A percentile compares a stretch with the other conserved stretches of the same genome.
These are phyloP conservation scores for Podospora fimiseda DNA, from an alignment of 495 filamentous ascomycete species.

Conservation along the genomic window DNA sequence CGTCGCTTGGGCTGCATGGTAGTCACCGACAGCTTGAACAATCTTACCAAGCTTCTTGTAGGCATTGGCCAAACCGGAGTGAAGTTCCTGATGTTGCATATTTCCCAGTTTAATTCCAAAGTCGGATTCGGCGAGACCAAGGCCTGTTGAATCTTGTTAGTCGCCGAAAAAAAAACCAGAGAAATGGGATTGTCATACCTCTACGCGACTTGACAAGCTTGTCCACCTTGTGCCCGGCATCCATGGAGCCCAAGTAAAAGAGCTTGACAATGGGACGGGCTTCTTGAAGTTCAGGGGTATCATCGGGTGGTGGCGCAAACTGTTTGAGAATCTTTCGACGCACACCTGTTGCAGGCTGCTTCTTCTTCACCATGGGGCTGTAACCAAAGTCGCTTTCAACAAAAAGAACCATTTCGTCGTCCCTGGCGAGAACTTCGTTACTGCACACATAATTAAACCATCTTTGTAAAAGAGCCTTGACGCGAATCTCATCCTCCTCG, in stretches of 20 bases:
- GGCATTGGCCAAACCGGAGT: constrained; percentile 77
- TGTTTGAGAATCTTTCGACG: constrained; percentile 94
- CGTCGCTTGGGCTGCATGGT: constrained; percentile 94
- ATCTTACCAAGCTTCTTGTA: constrained; percentile 93
- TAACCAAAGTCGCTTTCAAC: constrained; percentile 98
- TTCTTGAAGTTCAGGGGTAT: constrained; percentile 88
- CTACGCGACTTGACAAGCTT: constrained; percentile 84
- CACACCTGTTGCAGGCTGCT: constrained; percentile 95
- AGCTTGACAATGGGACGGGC: constrained; percentile 87
- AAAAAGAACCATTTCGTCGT: constrained; percentile 95
- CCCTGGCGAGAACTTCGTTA: constrained; percentile 87
- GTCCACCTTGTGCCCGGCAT: constrained; percentile 90
- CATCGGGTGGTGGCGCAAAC: constrained; percentile 95
- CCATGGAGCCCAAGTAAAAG: constrained; percentile 94
- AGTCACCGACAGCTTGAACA: constrained; percentile 88
- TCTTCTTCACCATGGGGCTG: constrained; percentile 87
- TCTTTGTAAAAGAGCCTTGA: constrained; percentile 82
- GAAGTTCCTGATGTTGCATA: constrained; percentile 83
- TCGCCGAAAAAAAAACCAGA: not conserved
- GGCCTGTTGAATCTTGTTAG: constrained; percentile 44
- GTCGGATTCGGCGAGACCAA: constrained; percentile 89
- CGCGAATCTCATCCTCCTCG: constrained; percentile 87
- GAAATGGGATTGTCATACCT: constrained; percentile 50
- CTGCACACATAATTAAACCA: constrained; percentile 91
- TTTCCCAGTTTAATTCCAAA: constrained; percentile 81